phyloP scores from a whole-genome alignment of 805 yeast species.

The Ogataea degrootiae region DNA sequence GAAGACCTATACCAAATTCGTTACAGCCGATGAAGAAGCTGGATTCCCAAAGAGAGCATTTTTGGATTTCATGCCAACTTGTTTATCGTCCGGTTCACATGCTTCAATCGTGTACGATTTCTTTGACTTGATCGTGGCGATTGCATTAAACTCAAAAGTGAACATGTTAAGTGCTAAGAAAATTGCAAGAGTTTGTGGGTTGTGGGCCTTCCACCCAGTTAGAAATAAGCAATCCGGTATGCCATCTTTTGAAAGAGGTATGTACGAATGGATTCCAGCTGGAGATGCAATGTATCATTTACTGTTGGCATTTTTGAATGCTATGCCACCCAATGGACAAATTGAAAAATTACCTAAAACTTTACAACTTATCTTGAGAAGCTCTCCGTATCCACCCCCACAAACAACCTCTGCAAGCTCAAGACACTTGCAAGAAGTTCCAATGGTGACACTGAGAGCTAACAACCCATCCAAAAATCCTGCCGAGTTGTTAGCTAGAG shows the following conservation, averaged over 20 bases:
- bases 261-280: conserved; percentile 72
- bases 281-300: conserved; percentile 85
- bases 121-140: conserved; percentile 69
- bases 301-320: conserved; percentile 67
- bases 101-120: conserved; percentile 88
- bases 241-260: conserved; percentile 58
- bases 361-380: conserved; percentile 58
- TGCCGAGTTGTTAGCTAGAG: conserved; percentile 55
- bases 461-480: conserved; percentile 45
- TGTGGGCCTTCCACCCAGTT: conserved; percentile 70
- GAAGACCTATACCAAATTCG: conserved; percentile 74
- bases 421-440: conserved; percentile 30
- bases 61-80: conserved; percentile 76
- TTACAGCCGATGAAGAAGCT: conserved; percentile 56
- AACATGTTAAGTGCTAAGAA: conserved; percentile 79
- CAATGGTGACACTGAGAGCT: conserved; percentile 29
- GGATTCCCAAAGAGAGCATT: conserved; percentile 71
- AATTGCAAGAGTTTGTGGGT: conserved; percentile 73
- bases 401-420: conserved; percentile 27
- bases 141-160: conserved; percentile 73
- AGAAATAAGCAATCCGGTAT: conserved; percentile 33
- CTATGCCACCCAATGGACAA: conserved; percentile 65
- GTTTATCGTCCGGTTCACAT: conserved; percentile 78
- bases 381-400: conserved; percentile 74
- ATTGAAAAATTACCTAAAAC: conserved; percentile 56